Conservation (phyloP, 805 yeast genomes). For the Cyberlindnera saturnus region DNA sequence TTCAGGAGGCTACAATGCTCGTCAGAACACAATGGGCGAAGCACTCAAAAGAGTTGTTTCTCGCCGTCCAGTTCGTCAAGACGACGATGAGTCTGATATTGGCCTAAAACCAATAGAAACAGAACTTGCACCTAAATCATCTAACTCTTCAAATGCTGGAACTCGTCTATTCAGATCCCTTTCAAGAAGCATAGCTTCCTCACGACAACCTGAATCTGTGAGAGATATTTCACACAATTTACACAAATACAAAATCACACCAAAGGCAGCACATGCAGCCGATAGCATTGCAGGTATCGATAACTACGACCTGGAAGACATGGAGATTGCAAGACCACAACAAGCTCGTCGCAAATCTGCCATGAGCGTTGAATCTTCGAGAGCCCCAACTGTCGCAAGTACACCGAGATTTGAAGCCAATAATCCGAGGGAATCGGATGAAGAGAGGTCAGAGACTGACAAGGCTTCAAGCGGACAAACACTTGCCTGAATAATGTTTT, state of each 20-base stretch:
- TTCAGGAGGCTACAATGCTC: constrained; percentile 26
- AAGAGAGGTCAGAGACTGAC: neutral
- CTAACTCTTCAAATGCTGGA: constrained; percentile 1
- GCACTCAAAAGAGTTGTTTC: constrained; percentile 25
- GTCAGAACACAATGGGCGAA: constrained; percentile 30
- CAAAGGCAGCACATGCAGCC: constrained; percentile 36
- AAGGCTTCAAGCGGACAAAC: neutral
- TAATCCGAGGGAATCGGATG: neutral
- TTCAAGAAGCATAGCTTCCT: constrained; percentile 9
- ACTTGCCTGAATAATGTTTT: too few relatives aligned
- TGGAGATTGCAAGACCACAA: constrained; percentile 1
- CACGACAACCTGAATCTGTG: constrained; percentile 19
- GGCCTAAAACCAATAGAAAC: constrained; percentile 10
- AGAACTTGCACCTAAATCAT: neutral
- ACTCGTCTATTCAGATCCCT: constrained; percentile 15
- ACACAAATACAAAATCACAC: constrained; percentile 33
- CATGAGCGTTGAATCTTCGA: neutral
- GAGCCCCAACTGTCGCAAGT: constrained; percentile 7
- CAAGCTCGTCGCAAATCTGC: neutral
- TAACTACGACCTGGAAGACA: constrained; percentile 18
- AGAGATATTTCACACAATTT: constrained; percentile 28
- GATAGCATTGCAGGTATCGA: constrained; percentile 42
- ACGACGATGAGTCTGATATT: constrained; percentile 17
- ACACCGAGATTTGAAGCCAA: neutral
- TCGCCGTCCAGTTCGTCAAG: neutral